Evolutionary conservation across 495 filamentous ascomycete genomes (phyloP).

Genomic region (Hapsidospora chrysogenum): DNA sequence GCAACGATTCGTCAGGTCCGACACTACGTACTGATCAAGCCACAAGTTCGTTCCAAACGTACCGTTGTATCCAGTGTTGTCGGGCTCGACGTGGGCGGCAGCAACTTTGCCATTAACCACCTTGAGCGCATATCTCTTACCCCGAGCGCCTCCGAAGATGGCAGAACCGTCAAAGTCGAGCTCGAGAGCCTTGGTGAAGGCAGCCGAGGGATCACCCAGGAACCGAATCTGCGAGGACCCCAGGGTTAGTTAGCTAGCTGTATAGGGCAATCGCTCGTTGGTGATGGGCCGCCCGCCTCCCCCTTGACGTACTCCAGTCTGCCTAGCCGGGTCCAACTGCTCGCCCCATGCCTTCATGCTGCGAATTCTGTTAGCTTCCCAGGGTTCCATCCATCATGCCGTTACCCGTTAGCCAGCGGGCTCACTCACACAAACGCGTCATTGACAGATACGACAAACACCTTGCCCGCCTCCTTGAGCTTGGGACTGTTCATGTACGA

Average conservation of each 20-base stretch:
- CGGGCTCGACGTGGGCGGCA: conserved; percentile 67
- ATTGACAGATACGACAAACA: conserved; percentile 85
- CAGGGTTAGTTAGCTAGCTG: too few relatives aligned
- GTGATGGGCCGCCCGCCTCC: too few relatives aligned
- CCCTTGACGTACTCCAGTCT: conserved; percentile 55
- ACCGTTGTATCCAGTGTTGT: conserved; percentile 84
- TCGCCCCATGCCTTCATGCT: conserved; percentile 81
- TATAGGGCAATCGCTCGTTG: too few relatives aligned
- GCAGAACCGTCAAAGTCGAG: conserved; percentile 65
- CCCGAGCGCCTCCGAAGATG: conserved; percentile 72
- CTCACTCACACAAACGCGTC: conserved; percentile 79
- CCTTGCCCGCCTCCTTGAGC: conserved; percentile 55
- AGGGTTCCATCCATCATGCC: too few relatives aligned
- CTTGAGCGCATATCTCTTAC: conserved; percentile 78
- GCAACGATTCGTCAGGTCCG: conserved; percentile 2
- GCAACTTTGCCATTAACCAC: conserved; percentile 66
- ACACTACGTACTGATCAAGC: not conserved
- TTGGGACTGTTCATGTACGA: conserved; percentile 63
- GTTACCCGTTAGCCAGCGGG: conserved; percentile 1
- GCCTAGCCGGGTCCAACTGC: conserved; percentile 50
- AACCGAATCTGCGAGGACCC: conserved; percentile 55
- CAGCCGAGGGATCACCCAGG: conserved; percentile 70
- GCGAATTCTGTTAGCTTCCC: not conserved
- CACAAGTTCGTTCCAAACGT: conserved; percentile 9
- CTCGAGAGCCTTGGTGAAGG: conserved; percentile 75